Base-by-base conservation (phyloP, 2,329 filamentous ascomycete species). In the Xenoacremonium recifei region DNA sequence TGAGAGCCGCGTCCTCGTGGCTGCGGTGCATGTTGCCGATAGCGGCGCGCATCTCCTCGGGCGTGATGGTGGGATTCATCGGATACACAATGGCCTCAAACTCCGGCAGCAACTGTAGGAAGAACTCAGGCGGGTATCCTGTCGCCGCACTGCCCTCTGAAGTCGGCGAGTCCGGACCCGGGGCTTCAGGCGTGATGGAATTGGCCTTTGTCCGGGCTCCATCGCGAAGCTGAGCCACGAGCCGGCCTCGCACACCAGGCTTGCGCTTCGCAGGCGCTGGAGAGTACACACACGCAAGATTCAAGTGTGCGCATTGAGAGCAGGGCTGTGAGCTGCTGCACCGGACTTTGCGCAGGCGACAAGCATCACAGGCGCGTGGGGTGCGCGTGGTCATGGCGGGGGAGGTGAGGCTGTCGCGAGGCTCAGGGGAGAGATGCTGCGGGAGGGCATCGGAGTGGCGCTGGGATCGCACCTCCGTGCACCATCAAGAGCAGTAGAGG, bases 11-110 rank as follows among this genome's bases (percentile, higher is more conserved):
- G 25, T 68, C 63, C 31, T 68, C 61, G 21, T 57, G 48, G 36
- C 51, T 57, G 10, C 44, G 42, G 15, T 65, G 54, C 64, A 67
- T 67, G 18, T 53, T 57, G 2, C 48, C 45, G 30, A 68, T 62
- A n/a, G 61, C 51, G 2, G 46, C 38, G 7, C 56, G 51, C 2
- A 68, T 54, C 23, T 67, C 65, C 0, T 55, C 52, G 1, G 60
- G 53, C 0, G 60, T 52, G 32, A 67, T 40, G 32, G 66, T 54
- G 16, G 65, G 65, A 37, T 65, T 68, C 30, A 67, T 54, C 2
- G 65, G 65, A 11, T 67, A 68, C 6, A 68, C 65, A 5, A 61
- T 53, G 17, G 60, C 51, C 27, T 67, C 62, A 37, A 62, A 68
- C 12, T 64, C 57, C 2, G 56, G 53, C 5, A 68, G 44, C 13